Conservation (phyloP, 2,329 filamentous ascomycete species). For the Bipolaris gigantea region DNA sequence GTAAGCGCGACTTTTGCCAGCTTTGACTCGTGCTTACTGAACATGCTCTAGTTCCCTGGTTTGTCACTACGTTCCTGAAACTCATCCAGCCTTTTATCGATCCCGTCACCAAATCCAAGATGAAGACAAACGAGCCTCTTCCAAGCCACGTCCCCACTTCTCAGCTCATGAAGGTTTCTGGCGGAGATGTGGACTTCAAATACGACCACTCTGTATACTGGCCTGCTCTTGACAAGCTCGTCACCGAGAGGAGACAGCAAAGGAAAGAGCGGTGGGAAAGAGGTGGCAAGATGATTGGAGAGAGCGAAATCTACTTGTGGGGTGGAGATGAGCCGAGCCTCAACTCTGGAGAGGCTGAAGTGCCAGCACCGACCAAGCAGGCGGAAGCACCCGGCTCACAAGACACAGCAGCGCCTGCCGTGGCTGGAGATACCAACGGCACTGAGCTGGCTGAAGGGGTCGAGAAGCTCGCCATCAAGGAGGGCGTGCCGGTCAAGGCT, state of each 20-base stretch:
- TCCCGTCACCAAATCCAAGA: slow-evolving; percentile 87
- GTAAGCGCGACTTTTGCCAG: slow-evolving; percentile 53
- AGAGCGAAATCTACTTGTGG: slow-evolving; percentile 83
- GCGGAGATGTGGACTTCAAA: slow-evolving; percentile 81
- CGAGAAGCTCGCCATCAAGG: slow-evolving; percentile 30
- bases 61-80: slow-evolving; percentile 94
- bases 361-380: not conserved
- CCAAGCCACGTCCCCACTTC: slow-evolving; percentile 75
- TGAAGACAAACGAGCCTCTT: slow-evolving; percentile 97
- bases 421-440: not conserved
- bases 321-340: slow-evolving; percentile 57
- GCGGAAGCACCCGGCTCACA: not conserved
- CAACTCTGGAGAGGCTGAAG: slow-evolving; percentile 5
- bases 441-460: slow-evolving; percentile 24
- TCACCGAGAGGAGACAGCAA: slow-evolving; percentile 64
- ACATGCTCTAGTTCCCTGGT: slow-evolving; percentile 71
- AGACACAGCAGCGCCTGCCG: slow-evolving; percentile 2
- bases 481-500: slow-evolving; percentile 21
- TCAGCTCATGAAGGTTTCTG: slow-evolving; percentile 79
- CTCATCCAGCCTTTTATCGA: slow-evolving; percentile 96
- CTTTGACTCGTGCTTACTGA: slow-evolving; percentile 1
- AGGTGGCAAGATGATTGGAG: slow-evolving; percentile 79
- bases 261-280: slow-evolving; percentile 73
- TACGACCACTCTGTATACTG: slow-evolving; percentile 91
- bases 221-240: slow-evolving; percentile 77